These are phyloP conservation scores for Scedosporium aurantiacum DNA, from an alignment of 2,329 filamentous ascomycete species.

Conservation along the genomic window DNA sequence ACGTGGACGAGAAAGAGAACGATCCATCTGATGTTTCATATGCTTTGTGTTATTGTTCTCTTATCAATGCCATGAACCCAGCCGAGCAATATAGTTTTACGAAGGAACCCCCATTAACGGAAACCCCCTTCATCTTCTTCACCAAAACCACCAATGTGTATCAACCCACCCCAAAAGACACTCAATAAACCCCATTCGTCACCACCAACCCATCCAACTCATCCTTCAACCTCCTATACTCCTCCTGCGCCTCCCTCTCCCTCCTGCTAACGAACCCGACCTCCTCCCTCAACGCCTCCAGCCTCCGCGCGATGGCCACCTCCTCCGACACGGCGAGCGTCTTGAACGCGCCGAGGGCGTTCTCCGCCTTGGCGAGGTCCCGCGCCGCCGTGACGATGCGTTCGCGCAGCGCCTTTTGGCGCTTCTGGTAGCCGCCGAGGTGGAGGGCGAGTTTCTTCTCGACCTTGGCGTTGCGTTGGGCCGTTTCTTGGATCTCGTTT, in stretches of 20 bases:
- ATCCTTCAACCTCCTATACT: conserved; percentile 65
- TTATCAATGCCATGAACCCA: no score
- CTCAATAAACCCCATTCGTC: not conserved
- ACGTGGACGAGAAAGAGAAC: no score
- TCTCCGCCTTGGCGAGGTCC: conserved; percentile 60
- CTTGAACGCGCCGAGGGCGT: conserved; percentile 63
- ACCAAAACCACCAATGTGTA: not conserved
- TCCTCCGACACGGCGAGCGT: conserved; percentile 72
- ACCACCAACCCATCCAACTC: conserved; percentile 55
- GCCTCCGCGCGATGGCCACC: conserved; percentile 57
- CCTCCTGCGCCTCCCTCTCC: conserved; percentile 83
- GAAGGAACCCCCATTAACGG: not conserved
- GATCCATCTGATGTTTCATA: no score
- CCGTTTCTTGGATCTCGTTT: conserved; percentile 59
- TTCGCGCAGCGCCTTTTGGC: conserved; percentile 65
- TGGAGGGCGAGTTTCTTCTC: conserved; percentile 88
- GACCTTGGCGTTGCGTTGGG: conserved; percentile 72
- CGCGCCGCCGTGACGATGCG: conserved; percentile 70
- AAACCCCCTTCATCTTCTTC: not conserved
- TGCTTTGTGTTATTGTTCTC: no score
- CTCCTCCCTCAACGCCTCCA: conserved; percentile 71
- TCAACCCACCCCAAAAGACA: no score
- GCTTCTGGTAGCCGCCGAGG: conserved; percentile 81
- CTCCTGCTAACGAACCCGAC: conserved; percentile 68
- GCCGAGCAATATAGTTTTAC: no score